phyloP scores from a whole-genome alignment of 2,329 filamentous ascomycete genomes.

The Beauveria varroae region DNA sequence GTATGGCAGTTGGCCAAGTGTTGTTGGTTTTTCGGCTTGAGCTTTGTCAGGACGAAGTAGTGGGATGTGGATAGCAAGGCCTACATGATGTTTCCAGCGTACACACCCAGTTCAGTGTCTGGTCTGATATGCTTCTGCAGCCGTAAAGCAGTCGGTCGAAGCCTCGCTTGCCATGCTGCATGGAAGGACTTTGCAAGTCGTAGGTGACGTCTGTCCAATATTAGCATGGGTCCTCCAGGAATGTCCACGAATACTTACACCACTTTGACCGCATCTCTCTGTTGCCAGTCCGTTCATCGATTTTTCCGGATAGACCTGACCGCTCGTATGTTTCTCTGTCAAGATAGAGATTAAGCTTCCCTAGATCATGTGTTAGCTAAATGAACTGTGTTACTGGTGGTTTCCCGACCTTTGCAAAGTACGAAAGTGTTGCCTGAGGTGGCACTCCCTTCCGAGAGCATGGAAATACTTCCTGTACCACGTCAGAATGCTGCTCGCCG shows the following conservation, averaged over 20 bases:
- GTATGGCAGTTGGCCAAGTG: neutral
- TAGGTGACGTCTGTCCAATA: conserved; percentile 58
- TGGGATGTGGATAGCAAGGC: neutral
- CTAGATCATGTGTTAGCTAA: conserved; percentile 30
- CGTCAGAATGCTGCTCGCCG: neutral
- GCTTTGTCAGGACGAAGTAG: neutral
- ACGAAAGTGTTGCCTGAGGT: conserved; percentile 66
- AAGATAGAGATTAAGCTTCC: conserved; percentile 66
- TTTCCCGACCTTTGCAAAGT: conserved; percentile 54
- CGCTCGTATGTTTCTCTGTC: conserved; percentile 77
- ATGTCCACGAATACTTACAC: conserved; percentile 40
- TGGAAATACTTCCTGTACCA: conserved; percentile 60
- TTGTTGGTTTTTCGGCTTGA: neutral
- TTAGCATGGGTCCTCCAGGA: conserved; percentile 18
- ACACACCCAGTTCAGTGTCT: conserved; percentile 65
- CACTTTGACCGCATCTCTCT: conserved; percentile 62
- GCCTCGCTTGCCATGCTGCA: conserved; percentile 75
- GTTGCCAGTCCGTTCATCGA: conserved; percentile 51
- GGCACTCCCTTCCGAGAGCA: conserved; percentile 73
- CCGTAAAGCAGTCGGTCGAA: conserved; percentile 75
- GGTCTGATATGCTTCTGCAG: conserved; percentile 66
- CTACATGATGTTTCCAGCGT: conserved; percentile 46
- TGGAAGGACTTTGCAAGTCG: conserved; percentile 65
- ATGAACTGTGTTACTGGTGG: neutral
- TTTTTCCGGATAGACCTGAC: conserved; percentile 69